Conservation (phyloP, 2,329 filamentous ascomycete species). For the Apiospora kogelbergensis region DNA sequence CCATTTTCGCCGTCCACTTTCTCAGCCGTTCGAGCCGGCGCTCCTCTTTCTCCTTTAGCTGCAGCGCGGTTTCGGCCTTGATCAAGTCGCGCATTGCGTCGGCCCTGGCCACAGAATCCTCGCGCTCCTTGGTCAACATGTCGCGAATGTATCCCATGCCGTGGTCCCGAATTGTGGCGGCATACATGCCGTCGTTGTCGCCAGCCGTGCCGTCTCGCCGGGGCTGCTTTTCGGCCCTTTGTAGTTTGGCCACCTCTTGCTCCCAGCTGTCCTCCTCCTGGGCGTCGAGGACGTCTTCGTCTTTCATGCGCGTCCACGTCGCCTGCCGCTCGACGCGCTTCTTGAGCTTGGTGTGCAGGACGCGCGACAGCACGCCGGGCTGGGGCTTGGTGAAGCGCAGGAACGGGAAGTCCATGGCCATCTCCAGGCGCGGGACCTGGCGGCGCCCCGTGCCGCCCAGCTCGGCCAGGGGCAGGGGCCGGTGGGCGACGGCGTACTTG, state of each 20-base stretch:
- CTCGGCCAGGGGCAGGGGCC: conserved; percentile 47
- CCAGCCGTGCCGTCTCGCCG: no score
- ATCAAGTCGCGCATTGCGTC: conserved; percentile 30
- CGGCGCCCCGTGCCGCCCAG: conserved; percentile 49
- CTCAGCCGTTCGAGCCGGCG: neutral
- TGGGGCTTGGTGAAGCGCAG: conserved; percentile 68
- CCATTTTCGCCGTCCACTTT: conserved; percentile 13
- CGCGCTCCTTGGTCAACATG: conserved; percentile 20
- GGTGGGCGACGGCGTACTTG: conserved; percentile 46
- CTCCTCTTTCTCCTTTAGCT: conserved; percentile 20
- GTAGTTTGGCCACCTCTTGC: conserved; percentile 13
- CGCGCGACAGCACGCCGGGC: conserved; percentile 54
- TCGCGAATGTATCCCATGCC: conserved; percentile 15
- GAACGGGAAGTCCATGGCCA: conserved; percentile 60
- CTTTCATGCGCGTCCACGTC: conserved; percentile 37
- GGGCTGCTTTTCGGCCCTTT: neutral
- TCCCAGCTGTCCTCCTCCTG: conserved; percentile 48
- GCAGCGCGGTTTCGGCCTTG: conserved; percentile 22
- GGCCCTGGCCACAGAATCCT: conserved; percentile 26
- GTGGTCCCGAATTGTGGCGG: conserved; percentile 10
- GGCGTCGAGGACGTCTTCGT: conserved; percentile 33
- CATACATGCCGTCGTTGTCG: conserved; percentile 16
- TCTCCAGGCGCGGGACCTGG: conserved; percentile 58
- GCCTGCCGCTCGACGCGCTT: conserved; percentile 43
- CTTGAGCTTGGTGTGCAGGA: conserved; percentile 52